phyloP scores from a whole-genome alignment of 768 basidiomycete species.

The Podaxis rugospora region DNA sequence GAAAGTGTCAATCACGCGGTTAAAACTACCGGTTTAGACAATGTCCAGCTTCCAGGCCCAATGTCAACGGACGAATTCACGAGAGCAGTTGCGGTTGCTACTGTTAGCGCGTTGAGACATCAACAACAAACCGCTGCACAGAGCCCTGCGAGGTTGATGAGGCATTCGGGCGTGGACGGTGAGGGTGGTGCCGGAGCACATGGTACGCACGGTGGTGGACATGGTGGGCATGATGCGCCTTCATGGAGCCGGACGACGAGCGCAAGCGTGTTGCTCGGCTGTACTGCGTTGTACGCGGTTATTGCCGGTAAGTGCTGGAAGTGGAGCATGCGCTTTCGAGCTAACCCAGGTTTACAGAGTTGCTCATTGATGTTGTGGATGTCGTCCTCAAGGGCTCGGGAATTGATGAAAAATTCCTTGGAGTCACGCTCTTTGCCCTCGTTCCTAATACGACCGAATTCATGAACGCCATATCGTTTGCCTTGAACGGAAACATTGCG shows the following conservation, averaged over 20 bases:
- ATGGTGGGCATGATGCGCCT: conserved; percentile 90
- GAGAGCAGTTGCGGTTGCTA: conserved; percentile 89
- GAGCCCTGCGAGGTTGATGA: conserved; percentile 34
- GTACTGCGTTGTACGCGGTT: conserved; percentile 89
- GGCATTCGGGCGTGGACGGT: conserved; percentile 39
- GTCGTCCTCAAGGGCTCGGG: conserved; percentile 86
- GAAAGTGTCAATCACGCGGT: conserved; percentile 79
- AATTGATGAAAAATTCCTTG: conserved; percentile 96
- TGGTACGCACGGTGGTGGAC: conserved; percentile 35
- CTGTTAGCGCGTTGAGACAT: conserved; percentile 85
- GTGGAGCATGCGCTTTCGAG: neutral
- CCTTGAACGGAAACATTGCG: conserved; percentile 94
- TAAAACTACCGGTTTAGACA: conserved; percentile 50
- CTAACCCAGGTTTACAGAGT: conserved; percentile 45
- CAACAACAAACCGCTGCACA: conserved; percentile 56
- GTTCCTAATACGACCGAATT: conserved; percentile 99
- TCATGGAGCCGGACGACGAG: conserved; percentile 92
- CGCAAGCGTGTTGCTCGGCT: conserved; percentile 83
- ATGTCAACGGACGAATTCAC: conserved; percentile 89
- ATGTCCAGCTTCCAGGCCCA: conserved; percentile 54
- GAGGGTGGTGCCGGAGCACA: conserved; percentile 19
- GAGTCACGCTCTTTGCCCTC: conserved; percentile 92
- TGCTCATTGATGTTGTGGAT: conserved; percentile 94
- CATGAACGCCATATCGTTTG: conserved; percentile 99
- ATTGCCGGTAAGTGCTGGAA: conserved; percentile 75